phyloP scores from a whole-genome alignment of 257 asterid genomes.

The Cordia subcordata region DNA sequence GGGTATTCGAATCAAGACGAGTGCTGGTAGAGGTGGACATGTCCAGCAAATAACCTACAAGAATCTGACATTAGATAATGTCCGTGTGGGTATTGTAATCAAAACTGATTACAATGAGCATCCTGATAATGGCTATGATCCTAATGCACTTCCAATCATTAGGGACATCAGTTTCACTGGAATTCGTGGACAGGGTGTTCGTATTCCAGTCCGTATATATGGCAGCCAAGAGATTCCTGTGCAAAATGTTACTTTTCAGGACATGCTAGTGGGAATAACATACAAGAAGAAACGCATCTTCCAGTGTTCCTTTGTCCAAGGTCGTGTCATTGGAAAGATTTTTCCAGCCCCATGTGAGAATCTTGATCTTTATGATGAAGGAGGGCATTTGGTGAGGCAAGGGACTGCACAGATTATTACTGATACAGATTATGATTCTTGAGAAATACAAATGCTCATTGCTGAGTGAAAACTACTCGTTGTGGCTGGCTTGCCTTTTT shows the following conservation, averaged over 20 bases:
- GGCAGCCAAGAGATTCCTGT: constrained; percentile 81
- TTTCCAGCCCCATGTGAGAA: constrained; percentile 80
- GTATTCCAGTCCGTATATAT: constrained; percentile 85
- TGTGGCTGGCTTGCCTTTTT: too few relatives aligned
- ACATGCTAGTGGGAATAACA: constrained; percentile 75
- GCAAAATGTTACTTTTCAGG: constrained; percentile 52
- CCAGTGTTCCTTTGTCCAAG: constrained; percentile 82
- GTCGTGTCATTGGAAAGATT: constrained; percentile 72
- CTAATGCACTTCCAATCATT: constrained; percentile 67
- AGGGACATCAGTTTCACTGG: constrained; percentile 60
- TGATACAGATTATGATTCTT: constrained; percentile 39
- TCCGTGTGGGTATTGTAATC: constrained; percentile 83
- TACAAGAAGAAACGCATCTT: constrained; percentile 86
- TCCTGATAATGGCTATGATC: constrained; percentile 71
- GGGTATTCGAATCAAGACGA: constrained; percentile 82
- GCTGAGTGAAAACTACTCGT: too few relatives aligned
- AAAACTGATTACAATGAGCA: constrained; percentile 92
- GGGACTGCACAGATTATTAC: constrained; percentile 27
- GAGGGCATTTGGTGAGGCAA: constrained; percentile 47
- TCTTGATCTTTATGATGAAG: constrained; percentile 70
- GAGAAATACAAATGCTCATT: too few relatives aligned
- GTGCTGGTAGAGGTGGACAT: constrained; percentile 82
- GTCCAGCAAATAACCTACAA: constrained; percentile 56
- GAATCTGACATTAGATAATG: constrained; percentile 70
- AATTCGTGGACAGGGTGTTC: constrained; percentile 70